These are phyloP conservation scores for Hemerocallis citrina DNA, from an alignment of 106 monocot genomes.

Conservation along the genomic window DNA sequence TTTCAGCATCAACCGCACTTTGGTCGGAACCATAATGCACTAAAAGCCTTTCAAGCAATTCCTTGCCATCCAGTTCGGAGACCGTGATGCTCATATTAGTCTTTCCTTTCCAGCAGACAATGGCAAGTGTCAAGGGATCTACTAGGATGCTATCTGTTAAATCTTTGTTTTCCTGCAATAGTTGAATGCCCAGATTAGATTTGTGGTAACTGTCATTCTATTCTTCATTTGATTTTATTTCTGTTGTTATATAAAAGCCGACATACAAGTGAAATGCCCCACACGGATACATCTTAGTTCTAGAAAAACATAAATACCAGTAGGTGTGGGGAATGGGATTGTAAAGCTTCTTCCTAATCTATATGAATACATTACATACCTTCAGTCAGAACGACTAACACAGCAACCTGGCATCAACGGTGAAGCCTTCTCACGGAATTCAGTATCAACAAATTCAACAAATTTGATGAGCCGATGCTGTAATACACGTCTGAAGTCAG, in stretches of 20 bases:
- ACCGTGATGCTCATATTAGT: too few relatives aligned
- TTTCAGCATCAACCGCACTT: constrained; percentile 74
- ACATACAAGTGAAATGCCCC: too few relatives aligned
- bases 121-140: constrained; percentile 57
- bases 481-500: constrained; percentile 72
- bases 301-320: too few relatives aligned
- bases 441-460: constrained; percentile 61
- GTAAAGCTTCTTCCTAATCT: too few relatives aligned
- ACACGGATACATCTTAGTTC: too few relatives aligned
- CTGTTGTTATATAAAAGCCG: too few relatives aligned
- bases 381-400: constrained; percentile 61
- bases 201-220: too few relatives aligned
- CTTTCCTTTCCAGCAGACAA: constrained; percentile 97
- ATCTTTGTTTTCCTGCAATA: constrained; percentile 37
- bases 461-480: constrained; percentile 75
- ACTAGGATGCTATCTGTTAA: constrained; percentile 3
- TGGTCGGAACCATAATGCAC: constrained; percentile 78
- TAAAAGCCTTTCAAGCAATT: too few relatives aligned
- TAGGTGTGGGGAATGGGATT: too few relatives aligned
- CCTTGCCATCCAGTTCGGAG: too few relatives aligned
- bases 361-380: constrained; percentile 29
- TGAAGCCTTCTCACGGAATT: constrained; percentile 57
- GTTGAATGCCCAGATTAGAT: too few relatives aligned
- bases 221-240: too few relatives aligned
- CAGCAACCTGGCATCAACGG: constrained; percentile 63